phyloP scores from a whole-genome alignment of 352 stramenopile genomes.

The Phytophthora melonis region DNA sequence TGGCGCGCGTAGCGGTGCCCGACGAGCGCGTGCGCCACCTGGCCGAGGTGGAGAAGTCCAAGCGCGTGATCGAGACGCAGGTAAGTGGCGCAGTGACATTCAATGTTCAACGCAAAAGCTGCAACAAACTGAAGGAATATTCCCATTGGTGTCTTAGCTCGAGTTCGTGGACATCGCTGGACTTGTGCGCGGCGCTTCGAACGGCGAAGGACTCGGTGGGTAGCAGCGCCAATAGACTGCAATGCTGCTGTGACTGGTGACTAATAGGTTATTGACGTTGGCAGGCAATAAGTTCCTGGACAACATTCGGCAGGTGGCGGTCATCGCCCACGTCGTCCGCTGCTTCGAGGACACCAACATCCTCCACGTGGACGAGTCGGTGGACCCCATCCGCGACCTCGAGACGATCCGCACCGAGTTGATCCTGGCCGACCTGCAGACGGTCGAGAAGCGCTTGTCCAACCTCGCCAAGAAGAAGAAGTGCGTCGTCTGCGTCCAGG shows the following conservation, averaged over 20 bases:
- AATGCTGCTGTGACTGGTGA: conserved; percentile 1
- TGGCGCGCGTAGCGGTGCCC: conserved; percentile 78
- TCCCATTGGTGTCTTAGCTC: conserved; percentile 44
- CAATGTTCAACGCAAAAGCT: conserved; percentile 9
- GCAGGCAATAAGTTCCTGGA: conserved; percentile 88
- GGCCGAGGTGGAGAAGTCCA: conserved; percentile 78
- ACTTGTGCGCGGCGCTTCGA: conserved; percentile 81
- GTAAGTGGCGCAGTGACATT: conserved; percentile 14
- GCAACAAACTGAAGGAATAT: conserved; percentile 22
- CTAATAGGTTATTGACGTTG: not conserved
- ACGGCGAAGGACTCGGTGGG: conserved; percentile 79
- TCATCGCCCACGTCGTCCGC: conserved; percentile 93
- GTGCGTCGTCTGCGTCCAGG: conserved; percentile 25
- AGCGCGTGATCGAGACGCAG: conserved; percentile 78
- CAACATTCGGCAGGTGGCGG: conserved; percentile 87
- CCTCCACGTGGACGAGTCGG: conserved; percentile 96
- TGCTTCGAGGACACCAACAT: conserved; percentile 99
- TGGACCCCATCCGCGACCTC: conserved; percentile 97
- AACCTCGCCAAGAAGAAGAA: conserved; percentile 87
- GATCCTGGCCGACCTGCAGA: conserved; percentile 91
- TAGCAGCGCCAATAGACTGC: not conserved
- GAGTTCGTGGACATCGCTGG: conserved; percentile 91
- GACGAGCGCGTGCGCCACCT: conserved; percentile 70
- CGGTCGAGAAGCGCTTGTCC: conserved; percentile 71
- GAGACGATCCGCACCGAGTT: conserved; percentile 99